Percentiles rank a stretch among this genome's conserved stretches.
These are phyloP conservation scores for Tritrichomonas musculus DNA, from an alignment of 208 protist species.

Conservation along the genomic window DNA sequence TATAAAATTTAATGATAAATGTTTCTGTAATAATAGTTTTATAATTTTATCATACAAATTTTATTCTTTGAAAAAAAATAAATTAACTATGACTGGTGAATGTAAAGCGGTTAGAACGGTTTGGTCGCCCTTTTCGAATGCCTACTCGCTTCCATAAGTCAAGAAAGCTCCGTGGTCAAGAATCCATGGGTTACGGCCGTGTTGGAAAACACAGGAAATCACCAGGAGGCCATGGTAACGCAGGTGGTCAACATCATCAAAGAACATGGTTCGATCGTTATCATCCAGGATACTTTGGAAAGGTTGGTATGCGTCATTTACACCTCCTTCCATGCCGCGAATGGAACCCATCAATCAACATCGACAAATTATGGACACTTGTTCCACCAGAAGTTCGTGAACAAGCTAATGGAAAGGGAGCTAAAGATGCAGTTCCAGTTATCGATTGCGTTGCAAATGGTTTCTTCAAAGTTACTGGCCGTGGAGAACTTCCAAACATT, in stretches of 20 bases:
- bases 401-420: conserved; percentile 62
- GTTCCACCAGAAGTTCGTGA: conserved; percentile 73
- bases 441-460: conserved; percentile 90
- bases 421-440: conserved; percentile 79
- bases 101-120: too few relatives aligned
- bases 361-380: conserved; percentile 94
- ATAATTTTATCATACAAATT: too few relatives aligned
- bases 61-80: too few relatives aligned
- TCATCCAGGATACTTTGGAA: conserved; percentile 99
- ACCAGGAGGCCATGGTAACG: conserved; percentile 98
- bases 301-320: conserved; percentile 98
- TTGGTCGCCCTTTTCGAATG: too few relatives aligned
- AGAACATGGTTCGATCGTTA: conserved; percentile 91
- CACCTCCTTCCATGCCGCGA: conserved; percentile 80
- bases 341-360: conserved; percentile 91
- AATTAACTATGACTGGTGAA: too few relatives aligned
- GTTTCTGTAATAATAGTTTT: too few relatives aligned
- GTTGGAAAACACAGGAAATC: conserved; percentile 98
- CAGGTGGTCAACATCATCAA: conserved; percentile 98
- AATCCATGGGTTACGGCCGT: conserved; percentile 55
- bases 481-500: conserved; percentile 81
- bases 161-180: conserved; percentile 55
- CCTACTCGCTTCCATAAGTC: conserved; percentile 48
- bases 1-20: too few relatives aligned
- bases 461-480: conserved; percentile 98